Conservation (phyloP, 345 rosid species). For the Fremontodendron californicum region DNA sequence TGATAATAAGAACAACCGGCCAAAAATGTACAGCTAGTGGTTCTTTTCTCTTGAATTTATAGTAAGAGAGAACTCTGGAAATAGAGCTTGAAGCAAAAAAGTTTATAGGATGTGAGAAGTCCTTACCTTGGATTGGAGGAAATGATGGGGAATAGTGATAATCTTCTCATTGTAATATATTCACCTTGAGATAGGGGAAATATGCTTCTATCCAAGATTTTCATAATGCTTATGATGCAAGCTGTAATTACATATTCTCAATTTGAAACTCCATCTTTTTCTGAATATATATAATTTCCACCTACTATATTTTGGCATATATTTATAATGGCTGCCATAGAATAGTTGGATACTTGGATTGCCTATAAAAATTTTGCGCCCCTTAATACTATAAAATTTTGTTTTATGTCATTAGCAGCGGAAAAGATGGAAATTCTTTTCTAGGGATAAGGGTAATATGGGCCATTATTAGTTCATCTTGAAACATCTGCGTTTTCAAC, state of each 20-base stretch:
- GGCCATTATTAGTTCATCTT: background rate
- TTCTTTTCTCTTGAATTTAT: background rate
- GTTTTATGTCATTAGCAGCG: background rate
- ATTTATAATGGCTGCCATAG: background rate
- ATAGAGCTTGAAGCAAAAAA: background rate
- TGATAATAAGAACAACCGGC: background rate
- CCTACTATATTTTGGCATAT: background rate
- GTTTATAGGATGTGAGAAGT: background rate
- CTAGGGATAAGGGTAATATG: background rate
- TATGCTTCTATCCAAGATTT: background rate
- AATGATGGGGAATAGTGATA: background rate
- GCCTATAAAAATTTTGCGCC: background rate
- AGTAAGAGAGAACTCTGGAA: background rate
- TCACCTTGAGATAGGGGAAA: background rate
- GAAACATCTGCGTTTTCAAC: background rate
- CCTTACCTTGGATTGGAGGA: background rate
- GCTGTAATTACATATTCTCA: background rate
- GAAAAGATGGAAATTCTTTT: background rate
- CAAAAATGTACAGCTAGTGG: background rate
- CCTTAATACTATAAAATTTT: background rate
- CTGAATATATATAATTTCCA: background rate
- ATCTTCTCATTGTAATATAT: background rate
- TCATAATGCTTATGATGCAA: background rate
- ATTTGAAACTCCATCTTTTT: background rate
- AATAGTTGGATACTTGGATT: background rate